Conservation (phyloP, 192 early-diverging fungal genomes). For the Linnemannia elongata region DNA sequence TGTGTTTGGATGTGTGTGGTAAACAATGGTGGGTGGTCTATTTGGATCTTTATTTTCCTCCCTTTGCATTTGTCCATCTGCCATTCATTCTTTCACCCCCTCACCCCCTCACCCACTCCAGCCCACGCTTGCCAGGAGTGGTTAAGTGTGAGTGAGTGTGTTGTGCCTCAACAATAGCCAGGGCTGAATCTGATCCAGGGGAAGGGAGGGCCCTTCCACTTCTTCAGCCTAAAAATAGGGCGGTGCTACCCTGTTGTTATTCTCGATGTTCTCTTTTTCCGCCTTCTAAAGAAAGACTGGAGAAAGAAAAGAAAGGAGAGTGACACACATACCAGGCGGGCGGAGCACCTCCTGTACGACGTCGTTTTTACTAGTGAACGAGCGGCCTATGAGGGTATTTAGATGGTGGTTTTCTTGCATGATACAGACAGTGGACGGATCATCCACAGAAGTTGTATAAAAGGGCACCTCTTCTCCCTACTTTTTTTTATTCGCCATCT, state of each 20-base stretch:
- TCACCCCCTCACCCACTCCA: background rate
- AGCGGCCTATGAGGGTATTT: too few species aligned
- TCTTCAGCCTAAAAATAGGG: constrained; percentile 1
- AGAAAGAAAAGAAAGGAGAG: background rate
- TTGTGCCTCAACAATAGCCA: background rate
- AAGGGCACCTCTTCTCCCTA: background rate
- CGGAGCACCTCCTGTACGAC: background rate
- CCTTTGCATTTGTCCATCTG: background rate
- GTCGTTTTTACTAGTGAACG: background rate
- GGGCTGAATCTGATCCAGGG: background rate
- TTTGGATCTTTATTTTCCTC: background rate
- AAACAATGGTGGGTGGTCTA: background rate
- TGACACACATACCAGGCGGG: background rate
- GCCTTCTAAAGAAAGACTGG: background rate
- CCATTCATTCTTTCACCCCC: too few species aligned
- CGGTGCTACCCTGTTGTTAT: background rate
- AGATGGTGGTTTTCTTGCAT: too few species aligned
- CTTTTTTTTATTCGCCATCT: background rate
- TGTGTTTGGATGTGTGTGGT: background rate
- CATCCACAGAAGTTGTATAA: background rate
- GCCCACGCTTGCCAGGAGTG: background rate
- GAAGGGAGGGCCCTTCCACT: background rate
- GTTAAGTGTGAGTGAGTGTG: background rate
- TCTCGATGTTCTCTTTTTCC: background rate
- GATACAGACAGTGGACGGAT: background rate